Conservation (phyloP, 2,329 filamentous ascomycete species). For the Aspergillus ochraceus region DNA sequence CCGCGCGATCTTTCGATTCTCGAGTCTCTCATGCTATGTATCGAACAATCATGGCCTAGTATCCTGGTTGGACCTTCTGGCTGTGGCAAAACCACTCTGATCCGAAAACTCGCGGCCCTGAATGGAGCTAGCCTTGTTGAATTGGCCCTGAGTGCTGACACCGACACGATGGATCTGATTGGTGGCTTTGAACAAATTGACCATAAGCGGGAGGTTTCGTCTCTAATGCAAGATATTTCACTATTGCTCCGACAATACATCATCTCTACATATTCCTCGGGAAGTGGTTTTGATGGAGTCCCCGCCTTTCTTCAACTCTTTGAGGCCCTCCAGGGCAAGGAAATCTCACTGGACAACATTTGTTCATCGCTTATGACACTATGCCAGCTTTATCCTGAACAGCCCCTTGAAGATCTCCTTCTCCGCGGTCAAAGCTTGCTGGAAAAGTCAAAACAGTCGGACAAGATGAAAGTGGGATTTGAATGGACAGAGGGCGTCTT, state of each 20-base stretch:
- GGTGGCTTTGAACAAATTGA: constrained; percentile 97
- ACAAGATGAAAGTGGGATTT: constrained; percentile 70
- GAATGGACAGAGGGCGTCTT: constrained; percentile 96
- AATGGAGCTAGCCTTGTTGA: constrained; percentile 75
- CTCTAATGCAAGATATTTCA: constrained; percentile 56
- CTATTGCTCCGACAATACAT: constrained; percentile 51
- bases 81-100: constrained; percentile 78
- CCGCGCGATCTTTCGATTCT: constrained; percentile 62
- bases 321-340: constrained; percentile 28
- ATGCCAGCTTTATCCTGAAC: constrained; percentile 44
- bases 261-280: constrained; percentile 30
- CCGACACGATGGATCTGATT: constrained; percentile 95
- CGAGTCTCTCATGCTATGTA: constrained; percentile 83
- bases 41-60: constrained; percentile 83
- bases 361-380: constrained; percentile 35
- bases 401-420: constrained; percentile 51
- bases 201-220: constrained; percentile 68
- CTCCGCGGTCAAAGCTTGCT: constrained; percentile 53
- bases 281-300: constrained; percentile 20
- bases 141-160: constrained; percentile 89
- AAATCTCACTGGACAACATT: constrained; percentile 31
- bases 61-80: constrained; percentile 85
- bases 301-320: constrained; percentile 33
- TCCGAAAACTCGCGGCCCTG: constrained; percentile 77
- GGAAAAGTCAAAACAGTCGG: constrained; percentile 56